A percentile compares a stretch with the other conserved stretches of the same genome.
Conservation (phyloP, 768 basidiomycete genomes). For the Mycena filopes region DNA sequence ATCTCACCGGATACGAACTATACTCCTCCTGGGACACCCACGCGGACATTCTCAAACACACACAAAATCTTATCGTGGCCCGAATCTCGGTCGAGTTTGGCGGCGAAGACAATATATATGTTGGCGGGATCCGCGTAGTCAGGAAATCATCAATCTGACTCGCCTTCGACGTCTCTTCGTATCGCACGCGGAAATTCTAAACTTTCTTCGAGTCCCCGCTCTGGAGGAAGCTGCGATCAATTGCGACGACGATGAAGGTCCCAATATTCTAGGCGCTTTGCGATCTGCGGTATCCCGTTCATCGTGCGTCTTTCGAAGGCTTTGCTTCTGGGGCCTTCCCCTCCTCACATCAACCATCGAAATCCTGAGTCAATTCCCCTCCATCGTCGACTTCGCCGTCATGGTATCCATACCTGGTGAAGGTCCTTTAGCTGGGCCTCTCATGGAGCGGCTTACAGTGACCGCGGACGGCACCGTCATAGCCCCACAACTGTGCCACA, state of each 20-base stretch:
- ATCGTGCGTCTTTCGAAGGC: background rate
- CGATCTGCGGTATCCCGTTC: background rate
- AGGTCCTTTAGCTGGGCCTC: too few relatives aligned
- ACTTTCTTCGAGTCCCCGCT: too few relatives aligned
- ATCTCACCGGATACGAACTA: constrained; percentile 1
- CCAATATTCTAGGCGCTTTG: too few relatives aligned
- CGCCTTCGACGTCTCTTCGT: background rate
- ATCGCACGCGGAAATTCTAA: too few relatives aligned
- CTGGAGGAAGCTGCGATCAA: too few relatives aligned
- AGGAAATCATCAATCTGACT: background rate
- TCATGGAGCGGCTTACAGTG: background rate
- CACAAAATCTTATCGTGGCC: background rate
- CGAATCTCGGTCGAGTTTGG: background rate
- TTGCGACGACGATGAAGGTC: too few relatives aligned
- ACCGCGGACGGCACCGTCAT: background rate
- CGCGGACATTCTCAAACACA: background rate
- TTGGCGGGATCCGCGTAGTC: background rate
- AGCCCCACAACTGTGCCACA: background rate
- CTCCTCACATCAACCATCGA: background rate
- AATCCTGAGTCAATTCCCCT: background rate
- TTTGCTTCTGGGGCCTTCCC: background rate
- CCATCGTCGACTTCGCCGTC: constrained; percentile 4
- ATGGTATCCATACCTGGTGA: background rate
- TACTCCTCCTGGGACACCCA: background rate
- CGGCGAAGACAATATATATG: background rate